These are phyloP conservation scores for Persicaria tinctoria DNA, from an alignment of 148 eudicot genomes.

Conservation along the genomic window DNA sequence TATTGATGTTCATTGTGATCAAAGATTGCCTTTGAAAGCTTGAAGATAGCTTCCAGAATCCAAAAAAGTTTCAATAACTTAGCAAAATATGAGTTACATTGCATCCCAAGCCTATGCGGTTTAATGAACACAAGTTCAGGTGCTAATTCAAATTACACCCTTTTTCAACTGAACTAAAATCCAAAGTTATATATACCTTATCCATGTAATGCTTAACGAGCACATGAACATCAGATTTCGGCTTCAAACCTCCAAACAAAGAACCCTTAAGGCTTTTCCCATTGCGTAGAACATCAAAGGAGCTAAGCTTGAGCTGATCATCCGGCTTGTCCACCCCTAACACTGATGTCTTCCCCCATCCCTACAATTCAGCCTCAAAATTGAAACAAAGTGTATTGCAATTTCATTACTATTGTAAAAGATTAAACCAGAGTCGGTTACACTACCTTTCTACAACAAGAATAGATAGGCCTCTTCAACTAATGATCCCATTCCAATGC, in stretches of 20 bases:
- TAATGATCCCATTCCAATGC: slow-evolving; percentile 70
- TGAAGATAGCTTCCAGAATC: no score
- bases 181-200: no score
- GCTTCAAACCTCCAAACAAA: slow-evolving; percentile 77
- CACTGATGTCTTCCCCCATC: slow-evolving; percentile 91
- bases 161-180: no score
- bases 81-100: no score
- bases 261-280: slow-evolving; percentile 57
- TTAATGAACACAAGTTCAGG: no score
- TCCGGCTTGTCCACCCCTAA: slow-evolving; percentile 76
- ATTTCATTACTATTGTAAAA: neutral
- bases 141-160: no score
- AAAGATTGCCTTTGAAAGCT: no score
- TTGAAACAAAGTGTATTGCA: neutral
- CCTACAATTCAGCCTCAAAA: slow-evolving; percentile 32
- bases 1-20: no score
- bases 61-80: no score
- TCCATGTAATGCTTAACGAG: no score
- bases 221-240: slow-evolving; percentile 73
- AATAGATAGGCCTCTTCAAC: slow-evolving; percentile 84
- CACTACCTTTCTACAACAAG: slow-evolving; percentile 62
- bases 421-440: neutral
- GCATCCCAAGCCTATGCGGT: no score
- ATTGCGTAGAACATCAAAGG: slow-evolving; percentile 39
- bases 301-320: slow-evolving; percentile 36